phyloP scores from a whole-genome alignment of 1,139 yeast genomes.

The Yamadazyma conglobata region DNA sequence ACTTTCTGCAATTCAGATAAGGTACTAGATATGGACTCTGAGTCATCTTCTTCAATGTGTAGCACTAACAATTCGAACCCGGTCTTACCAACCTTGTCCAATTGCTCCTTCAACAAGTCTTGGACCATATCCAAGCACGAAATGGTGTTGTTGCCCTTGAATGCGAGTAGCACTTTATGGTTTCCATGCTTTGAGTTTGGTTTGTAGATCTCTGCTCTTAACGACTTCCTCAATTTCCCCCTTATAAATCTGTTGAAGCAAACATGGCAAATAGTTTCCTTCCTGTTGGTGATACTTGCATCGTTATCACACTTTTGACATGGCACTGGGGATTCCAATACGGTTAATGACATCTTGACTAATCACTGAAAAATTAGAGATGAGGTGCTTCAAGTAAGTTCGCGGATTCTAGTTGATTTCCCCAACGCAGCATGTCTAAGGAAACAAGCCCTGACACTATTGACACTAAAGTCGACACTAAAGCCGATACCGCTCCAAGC shows the following conservation, averaged over 20 bases:
- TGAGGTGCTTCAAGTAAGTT: no score
- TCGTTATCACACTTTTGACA: slow-evolving; percentile 53
- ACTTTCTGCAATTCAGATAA: slow-evolving; percentile 14
- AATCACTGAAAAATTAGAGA: slow-evolving; percentile 3
- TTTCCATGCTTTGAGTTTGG: slow-evolving; percentile 39
- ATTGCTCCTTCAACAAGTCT: slow-evolving; percentile 61
- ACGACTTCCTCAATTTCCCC: slow-evolving; percentile 75
- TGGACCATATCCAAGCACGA: slow-evolving; percentile 65
- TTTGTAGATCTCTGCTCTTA: slow-evolving; percentile 67
- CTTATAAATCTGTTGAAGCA: slow-evolving; percentile 73
- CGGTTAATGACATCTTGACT: slow-evolving; percentile 6
- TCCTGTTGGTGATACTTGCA: slow-evolving; percentile 56
- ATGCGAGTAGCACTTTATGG: slow-evolving; percentile 53
- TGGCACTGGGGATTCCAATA: slow-evolving; percentile 1
- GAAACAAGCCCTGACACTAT: no score
- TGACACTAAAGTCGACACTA: background rate
- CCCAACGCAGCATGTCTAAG: no score
- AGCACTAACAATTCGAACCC: slow-evolving; percentile 66
- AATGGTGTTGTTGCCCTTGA: slow-evolving; percentile 62
- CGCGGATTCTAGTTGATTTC: no score
- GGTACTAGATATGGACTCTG: slow-evolving; percentile 19
- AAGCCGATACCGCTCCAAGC: no score
- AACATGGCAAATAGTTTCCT: slow-evolving; percentile 64
- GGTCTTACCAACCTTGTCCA: slow-evolving; percentile 57
- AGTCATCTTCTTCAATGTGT: slow-evolving; percentile 43